These are phyloP conservation scores for Solanum lycopersicoides DNA, from an alignment of 257 asterid genomes.

Conservation along the genomic window DNA sequence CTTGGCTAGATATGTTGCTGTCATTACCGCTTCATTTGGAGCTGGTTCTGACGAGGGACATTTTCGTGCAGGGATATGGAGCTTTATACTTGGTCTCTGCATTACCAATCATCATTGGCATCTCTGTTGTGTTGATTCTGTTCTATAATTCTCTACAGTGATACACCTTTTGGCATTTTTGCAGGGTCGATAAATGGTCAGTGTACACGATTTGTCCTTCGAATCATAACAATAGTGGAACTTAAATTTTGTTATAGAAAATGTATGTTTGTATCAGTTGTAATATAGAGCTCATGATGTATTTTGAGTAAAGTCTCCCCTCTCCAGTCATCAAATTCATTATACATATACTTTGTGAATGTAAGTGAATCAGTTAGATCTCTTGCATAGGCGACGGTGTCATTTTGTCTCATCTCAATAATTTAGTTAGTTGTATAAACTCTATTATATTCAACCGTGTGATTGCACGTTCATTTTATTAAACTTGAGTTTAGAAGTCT, in stretches of 20 bases:
- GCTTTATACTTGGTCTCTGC: constrained; percentile 94
- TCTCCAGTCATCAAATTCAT: not conserved
- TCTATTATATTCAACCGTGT: not conserved
- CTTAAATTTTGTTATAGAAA: not conserved
- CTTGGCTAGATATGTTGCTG: not conserved
- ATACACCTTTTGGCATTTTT: not conserved
- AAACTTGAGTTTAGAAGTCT: not conserved
- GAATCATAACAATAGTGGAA: not conserved
- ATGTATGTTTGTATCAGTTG: not conserved
- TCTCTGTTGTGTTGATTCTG: constrained; percentile 81
- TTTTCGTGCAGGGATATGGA: constrained; percentile 76
- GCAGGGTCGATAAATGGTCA: not conserved
- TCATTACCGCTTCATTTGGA: constrained; percentile 3
- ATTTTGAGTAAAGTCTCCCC: not conserved
- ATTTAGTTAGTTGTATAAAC: not conserved
- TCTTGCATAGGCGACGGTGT: not conserved
- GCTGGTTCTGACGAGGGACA: constrained; percentile 4
- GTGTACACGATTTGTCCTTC: not conserved
- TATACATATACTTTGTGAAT: not conserved
- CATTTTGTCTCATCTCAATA: not conserved
- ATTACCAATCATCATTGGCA: constrained; percentile 83
- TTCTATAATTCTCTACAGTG: constrained; percentile 88
- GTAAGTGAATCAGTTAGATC: not conserved
- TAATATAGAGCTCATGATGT: not conserved
- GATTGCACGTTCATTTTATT: not conserved